Evolutionary conservation across 2,329 filamentous ascomycete species (phyloP).

Genomic region (Pestalotiopsis sp.): DNA sequence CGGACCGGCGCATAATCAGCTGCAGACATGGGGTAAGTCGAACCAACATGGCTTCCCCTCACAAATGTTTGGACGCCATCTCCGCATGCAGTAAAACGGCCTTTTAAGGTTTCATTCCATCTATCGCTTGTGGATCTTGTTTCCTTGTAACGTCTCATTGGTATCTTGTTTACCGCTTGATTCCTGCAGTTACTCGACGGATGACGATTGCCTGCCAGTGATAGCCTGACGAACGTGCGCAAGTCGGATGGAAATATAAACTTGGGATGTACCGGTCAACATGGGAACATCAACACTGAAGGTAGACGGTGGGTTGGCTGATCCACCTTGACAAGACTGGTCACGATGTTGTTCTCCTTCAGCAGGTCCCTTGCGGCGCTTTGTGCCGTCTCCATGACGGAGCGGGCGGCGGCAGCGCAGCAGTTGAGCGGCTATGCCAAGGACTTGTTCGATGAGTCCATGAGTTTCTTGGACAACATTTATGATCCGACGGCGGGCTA

Average conservation of each 20-base stretch:
- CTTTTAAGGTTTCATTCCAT: slow-evolving; percentile 5
- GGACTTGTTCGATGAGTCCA: slow-evolving; percentile 43
- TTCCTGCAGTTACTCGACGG: background rate
- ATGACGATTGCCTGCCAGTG: background rate
- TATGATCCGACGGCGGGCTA: slow-evolving; percentile 47
- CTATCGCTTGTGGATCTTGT: background rate
- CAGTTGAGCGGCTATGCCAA: slow-evolving; percentile 26
- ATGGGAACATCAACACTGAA: background rate
- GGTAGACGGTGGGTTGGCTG: background rate
- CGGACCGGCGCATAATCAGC: background rate
- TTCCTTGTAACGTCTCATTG: background rate
- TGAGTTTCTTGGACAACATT: slow-evolving; percentile 46
- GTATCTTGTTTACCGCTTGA: background rate
- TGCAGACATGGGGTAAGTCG: background rate
- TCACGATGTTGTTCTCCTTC: slow-evolving; percentile 3
- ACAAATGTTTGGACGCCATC: background rate
- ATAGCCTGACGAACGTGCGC: background rate
- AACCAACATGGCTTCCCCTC: slow-evolving; percentile 4
- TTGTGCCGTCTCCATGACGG: background rate
- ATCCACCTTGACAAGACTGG: background rate
- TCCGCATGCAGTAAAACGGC: background rate
- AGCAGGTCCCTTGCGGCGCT: background rate
- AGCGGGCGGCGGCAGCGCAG: background rate
- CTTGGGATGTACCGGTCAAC: background rate
- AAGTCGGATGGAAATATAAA: background rate